Conservation (phyloP, 192 early-diverging fungal species). For the Linnemannia exigua region DNA sequence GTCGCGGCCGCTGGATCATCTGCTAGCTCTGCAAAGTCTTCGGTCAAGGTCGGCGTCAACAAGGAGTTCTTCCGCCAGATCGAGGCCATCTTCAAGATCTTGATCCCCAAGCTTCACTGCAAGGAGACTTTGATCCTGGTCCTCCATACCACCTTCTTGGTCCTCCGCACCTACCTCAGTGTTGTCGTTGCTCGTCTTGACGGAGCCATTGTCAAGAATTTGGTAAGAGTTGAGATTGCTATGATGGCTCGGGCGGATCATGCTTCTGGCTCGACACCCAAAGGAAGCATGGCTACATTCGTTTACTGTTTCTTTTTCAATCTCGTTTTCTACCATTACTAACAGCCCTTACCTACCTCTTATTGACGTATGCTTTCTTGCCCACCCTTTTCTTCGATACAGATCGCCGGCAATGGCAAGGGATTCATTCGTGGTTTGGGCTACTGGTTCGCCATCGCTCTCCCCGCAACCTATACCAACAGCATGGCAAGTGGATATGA, state of each 20-base stretch:
- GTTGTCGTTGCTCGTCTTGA: conserved; percentile 94
- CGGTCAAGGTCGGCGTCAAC: conserved; percentile 72
- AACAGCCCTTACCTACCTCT: background rate
- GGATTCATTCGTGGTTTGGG: conserved; percentile 82
- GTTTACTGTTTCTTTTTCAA: background rate
- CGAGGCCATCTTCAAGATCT: conserved; percentile 81
- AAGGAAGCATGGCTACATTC: background rate
- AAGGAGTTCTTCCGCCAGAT: conserved; percentile 73
- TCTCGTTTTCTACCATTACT: background rate
- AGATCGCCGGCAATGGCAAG: conserved; percentile 85
- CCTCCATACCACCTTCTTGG: conserved; percentile 88
- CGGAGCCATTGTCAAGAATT: conserved; percentile 93
- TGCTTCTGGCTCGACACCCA: background rate
- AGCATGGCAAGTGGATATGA: conserved; percentile 83
- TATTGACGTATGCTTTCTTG: background rate
- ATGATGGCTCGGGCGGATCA: background rate
- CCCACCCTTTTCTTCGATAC: background rate
- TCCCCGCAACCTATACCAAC: conserved; percentile 98
- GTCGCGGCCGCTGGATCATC: conserved; percentile 40
- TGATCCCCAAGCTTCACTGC: conserved; percentile 82
- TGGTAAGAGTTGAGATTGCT: conserved; percentile 69
- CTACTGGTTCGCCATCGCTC: conserved; percentile 94
- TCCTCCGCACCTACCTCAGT: conserved; percentile 92
- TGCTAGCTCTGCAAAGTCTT: conserved; percentile 41
- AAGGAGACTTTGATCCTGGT: conserved; percentile 87